Percentiles rank a stretch among this genome's conserved stretches.
These are phyloP conservation scores for Aspergillus pseudotamarii DNA, from an alignment of 2,329 filamentous ascomycete species.

Conservation along the genomic window DNA sequence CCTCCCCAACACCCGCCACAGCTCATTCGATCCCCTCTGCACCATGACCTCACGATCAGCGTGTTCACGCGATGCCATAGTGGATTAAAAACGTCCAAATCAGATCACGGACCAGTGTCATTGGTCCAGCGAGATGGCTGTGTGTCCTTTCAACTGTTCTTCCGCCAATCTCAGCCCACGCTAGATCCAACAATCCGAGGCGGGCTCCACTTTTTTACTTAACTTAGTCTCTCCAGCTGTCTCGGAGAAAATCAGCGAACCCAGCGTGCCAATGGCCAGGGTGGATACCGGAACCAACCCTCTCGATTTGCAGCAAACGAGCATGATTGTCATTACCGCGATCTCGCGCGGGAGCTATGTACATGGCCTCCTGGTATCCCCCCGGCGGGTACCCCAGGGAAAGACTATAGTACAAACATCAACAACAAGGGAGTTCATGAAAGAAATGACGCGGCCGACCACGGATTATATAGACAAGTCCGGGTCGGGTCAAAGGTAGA, in stretches of 20 bases:
- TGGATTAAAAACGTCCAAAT: not conserved
- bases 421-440: conserved; percentile 11
- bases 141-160: not conserved
- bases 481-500: conserved; percentile 4
- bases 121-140: not conserved
- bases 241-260: not conserved
- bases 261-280: not conserved
- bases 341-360: conserved; percentile 29
- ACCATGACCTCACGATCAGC: conserved; percentile 11
- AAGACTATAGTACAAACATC: conserved; percentile 20
- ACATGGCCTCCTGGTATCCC: conserved; percentile 24
- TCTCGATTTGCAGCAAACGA: not conserved
- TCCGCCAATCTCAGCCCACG: not conserved
- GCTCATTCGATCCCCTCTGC: not conserved
- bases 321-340: conserved; percentile 27
- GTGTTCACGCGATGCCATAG: not conserved
- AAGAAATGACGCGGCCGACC: conserved; percentile 8
- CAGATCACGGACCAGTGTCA: not conserved
- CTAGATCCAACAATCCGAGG: not conserved
- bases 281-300: not conserved
- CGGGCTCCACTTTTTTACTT: not conserved
- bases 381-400: conserved; percentile 6
- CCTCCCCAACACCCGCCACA: not conserved
- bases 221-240: not conserved
- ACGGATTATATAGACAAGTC: conserved; percentile 8